Percentiles rank a stretch among this genome's conserved stretches.
These are phyloP conservation scores for Phytopythium cucurbitacearum DNA, from an alignment of 352 stramenopile species.

Conservation along the genomic window DNA sequence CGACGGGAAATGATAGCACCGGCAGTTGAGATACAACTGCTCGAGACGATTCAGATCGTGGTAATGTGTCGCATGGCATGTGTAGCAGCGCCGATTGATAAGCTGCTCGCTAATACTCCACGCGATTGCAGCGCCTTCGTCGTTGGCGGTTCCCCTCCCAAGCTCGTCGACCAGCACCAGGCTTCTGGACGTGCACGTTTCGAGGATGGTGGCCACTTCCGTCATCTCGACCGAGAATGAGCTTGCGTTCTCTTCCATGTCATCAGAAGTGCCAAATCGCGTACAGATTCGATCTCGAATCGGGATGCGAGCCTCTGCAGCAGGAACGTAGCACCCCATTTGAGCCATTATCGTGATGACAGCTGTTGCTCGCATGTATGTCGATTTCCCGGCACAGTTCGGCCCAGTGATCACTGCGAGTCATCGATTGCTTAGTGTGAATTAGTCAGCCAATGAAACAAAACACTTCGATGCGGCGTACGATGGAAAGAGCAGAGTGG, in stretches of 20 bases:
- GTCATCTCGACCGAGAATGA: constrained; percentile 92
- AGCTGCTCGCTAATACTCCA: constrained; percentile 87
- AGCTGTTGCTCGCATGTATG: constrained; percentile 77
- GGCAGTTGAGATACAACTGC: constrained; percentile 55
- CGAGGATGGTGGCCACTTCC: constrained; percentile 84
- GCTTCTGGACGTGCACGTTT: constrained; percentile 56
- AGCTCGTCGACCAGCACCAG: constrained; percentile 92
- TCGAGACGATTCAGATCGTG: constrained; percentile 64
- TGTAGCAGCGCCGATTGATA: constrained; percentile 60
- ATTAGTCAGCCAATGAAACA: neutral
- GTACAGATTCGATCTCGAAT: constrained; percentile 89
- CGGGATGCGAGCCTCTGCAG: constrained; percentile 72
- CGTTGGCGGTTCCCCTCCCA: constrained; percentile 84
- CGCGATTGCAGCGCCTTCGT: constrained; percentile 86
- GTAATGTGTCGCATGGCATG: constrained; percentile 91
- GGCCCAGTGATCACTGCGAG: constrained; percentile 81
- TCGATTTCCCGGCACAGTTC: constrained; percentile 91
- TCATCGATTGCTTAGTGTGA: neutral
- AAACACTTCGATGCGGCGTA: constrained; percentile 13
- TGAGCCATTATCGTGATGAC: constrained; percentile 90
- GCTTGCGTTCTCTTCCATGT: constrained; percentile 93
- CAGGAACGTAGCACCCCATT: constrained; percentile 90
- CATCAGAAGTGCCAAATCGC: constrained; percentile 88
- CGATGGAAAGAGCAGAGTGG: constrained; percentile 69
- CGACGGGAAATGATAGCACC: constrained; percentile 46